Conservation (phyloP, 768 basidiomycete species). For the Infundibulicybe gibba region DNA sequence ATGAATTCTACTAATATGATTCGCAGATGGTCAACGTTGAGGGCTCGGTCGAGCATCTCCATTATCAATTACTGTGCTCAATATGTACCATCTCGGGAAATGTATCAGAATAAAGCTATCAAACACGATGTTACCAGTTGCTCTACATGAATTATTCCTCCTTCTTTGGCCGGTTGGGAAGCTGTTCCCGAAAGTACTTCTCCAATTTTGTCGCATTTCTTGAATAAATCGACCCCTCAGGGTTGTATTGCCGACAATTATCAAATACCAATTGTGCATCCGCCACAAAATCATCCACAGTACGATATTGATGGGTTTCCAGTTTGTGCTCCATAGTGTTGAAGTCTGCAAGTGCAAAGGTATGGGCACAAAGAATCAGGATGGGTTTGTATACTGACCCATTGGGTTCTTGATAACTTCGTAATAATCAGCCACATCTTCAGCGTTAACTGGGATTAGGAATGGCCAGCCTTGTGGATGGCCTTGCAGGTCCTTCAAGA, state of each 20-base stretch:
- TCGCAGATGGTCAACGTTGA: conserved; percentile 51
- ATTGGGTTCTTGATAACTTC: conserved; percentile 88
- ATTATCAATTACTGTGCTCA: neutral
- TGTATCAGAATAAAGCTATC: neutral
- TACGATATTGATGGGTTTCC: conserved; percentile 78
- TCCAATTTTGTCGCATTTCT: conserved; percentile 86
- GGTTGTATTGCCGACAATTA: conserved; percentile 89
- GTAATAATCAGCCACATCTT: conserved; percentile 87
- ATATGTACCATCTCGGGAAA: neutral
- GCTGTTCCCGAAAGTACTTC: conserved; percentile 61
- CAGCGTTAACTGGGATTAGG: conserved; percentile 68
- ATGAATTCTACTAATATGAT: neutral
- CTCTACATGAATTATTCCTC: conserved; percentile 5
- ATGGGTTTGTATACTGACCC: conserved; percentile 51
- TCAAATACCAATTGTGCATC: conserved; percentile 86
- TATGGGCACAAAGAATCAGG: conserved; percentile 2
- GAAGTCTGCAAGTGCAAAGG: conserved; percentile 56
- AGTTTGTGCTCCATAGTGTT: conserved; percentile 86
- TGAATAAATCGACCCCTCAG: conserved; percentile 72
- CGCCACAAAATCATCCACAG: conserved; percentile 67
- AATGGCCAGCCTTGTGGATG: conserved; percentile 91
- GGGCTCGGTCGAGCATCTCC: neutral
- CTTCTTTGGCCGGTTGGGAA: conserved; percentile 30
- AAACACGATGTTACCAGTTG: neutral
- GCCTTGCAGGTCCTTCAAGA: conserved; percentile 73